Percentiles rank a stretch among this genome's conserved stretches.
These are phyloP conservation scores for Wickerhamiella australiensis DNA, from an alignment of 805 yeast species.

Conservation along the genomic window DNA sequence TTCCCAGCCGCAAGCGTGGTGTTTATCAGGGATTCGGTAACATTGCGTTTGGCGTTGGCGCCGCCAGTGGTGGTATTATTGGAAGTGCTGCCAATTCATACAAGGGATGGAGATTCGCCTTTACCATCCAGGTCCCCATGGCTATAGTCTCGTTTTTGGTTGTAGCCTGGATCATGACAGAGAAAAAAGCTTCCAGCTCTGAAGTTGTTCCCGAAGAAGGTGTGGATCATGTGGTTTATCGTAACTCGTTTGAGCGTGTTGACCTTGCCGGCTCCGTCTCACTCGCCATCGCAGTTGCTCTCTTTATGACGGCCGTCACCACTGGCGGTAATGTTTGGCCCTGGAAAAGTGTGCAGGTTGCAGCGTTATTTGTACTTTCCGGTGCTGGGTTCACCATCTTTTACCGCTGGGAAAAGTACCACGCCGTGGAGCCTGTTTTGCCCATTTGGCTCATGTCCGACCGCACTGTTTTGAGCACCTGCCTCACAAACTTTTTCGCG, in stretches of 20 bases:
- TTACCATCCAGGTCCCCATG: constrained; percentile 32
- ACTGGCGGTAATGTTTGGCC: constrained; percentile 48
- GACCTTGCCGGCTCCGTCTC: constrained; percentile 56
- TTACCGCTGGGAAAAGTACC: constrained; percentile 38
- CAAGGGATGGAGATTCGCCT: constrained; percentile 53
- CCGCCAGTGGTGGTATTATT: constrained; percentile 55
- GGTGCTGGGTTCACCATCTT: constrained; percentile 32
- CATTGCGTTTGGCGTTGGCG: constrained; percentile 64
- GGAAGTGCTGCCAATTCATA: constrained; percentile 42
- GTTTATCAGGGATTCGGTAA: constrained; percentile 74
- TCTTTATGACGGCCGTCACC: constrained; percentile 52
- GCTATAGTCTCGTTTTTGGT: constrained; percentile 31
- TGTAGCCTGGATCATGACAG: constrained; percentile 19
- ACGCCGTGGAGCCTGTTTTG: constrained; percentile 53
- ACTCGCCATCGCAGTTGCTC: constrained; percentile 45
- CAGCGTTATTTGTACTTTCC: constrained; percentile 22
- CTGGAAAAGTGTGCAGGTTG: constrained; percentile 29
- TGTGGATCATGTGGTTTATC: constrained; percentile 27
- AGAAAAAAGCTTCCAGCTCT: constrained; percentile 11
- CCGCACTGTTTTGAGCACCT: constrained; percentile 53
- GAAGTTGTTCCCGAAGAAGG: constrained; percentile 24
- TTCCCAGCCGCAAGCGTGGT: constrained; percentile 66
- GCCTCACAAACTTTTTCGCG: constrained; percentile 56
- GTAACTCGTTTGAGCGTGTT: constrained; percentile 42
- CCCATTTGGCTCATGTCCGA: constrained; percentile 47